Base-by-base conservation (phyloP, 2,329 filamentous ascomycete genomes). In the Mycocentrospora acerina region DNA sequence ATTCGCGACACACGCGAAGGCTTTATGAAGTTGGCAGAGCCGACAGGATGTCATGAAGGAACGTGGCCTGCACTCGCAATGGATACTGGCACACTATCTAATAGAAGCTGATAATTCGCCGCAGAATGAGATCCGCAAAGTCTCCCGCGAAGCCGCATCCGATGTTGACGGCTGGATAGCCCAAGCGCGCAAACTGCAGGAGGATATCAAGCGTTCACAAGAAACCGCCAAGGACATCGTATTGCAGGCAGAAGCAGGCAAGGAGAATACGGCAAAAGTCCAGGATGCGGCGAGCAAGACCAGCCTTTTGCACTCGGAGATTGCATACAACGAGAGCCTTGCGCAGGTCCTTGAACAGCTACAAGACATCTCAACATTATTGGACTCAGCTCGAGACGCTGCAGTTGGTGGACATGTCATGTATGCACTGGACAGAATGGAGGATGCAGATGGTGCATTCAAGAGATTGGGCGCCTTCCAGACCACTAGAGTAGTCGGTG, bases 131-230 rank as follows among this genome's bases (percentile, higher is more conserved):
- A 85, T 97, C 42, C 85, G 83, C 49, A 67, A 73, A 15, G 80
- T 93, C 46, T 94, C 90, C 67, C 80, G 82, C 59, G 82, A 89
- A 51, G 86, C 83, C 13, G 86, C 84, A 40, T 80, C 83, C 26
- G 86, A 94, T 57, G 85, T 95, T 34, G 86, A 89, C 60, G 80
- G 83, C 35, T 97, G 91, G 91, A 87, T 94, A 40, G 72, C 77
- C 35, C 88, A 93, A 65, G 89, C 90, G 32, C 88, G 88, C 67
- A 81, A 84, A 35, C 79, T 96, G 7, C 88, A 95, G 64, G 80
- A 84, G 46, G 91, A 96, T 60, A 91, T 96, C 50, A 81, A 88
- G 56, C 80, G 81, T 31, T 91, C 89, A 16, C 85, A 88, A 57
- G 78, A 80, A 12, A 83, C 90, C 24, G 90, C 91, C 15, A 83